phyloP scores from a whole-genome alignment of 202 grass and related monocot species.

The Elaeis oleifera region DNA sequence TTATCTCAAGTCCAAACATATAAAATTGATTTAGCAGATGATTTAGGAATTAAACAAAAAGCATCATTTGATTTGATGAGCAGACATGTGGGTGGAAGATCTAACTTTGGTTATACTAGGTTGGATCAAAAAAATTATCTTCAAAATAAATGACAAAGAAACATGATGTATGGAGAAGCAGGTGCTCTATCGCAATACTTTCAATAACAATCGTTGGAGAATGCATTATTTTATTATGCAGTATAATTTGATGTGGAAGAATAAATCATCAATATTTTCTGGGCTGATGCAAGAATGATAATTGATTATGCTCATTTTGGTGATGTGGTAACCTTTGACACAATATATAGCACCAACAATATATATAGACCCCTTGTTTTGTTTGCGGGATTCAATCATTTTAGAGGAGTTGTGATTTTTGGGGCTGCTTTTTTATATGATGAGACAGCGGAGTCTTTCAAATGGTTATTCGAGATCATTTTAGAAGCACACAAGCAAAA shows the following conservation, averaged over 20 bases:
- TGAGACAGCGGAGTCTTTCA: conserved; percentile 25
- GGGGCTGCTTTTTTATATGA: conserved; percentile 23
- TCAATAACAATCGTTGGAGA: conserved; percentile 18
- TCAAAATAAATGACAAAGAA: conserved; percentile 7
- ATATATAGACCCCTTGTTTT: conserved; percentile 17
- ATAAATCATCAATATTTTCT: conserved; percentile 36
- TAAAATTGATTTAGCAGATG: too few species aligned
- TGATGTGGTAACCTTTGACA: conserved; percentile 31
- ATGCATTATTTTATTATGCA: conserved; percentile 32
- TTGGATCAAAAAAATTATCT: conserved; percentile 23
- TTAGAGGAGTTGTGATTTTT: conserved; percentile 27
- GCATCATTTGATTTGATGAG: too few species aligned
- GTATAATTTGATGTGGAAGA: conserved; percentile 33
- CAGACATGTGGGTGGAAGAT: too few species aligned
- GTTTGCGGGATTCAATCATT: conserved; percentile 33
- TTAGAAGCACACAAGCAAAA: conserved; percentile 26
- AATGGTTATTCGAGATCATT: conserved; percentile 43
- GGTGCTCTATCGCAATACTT: conserved; percentile 30
- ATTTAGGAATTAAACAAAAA: too few species aligned
- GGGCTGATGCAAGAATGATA: conserved; percentile 43
- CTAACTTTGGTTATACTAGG: too few species aligned
- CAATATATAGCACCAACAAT: conserved; percentile 32
- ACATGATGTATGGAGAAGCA: conserved; percentile 29
- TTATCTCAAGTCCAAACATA: too few species aligned
- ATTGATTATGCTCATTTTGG: conserved; percentile 38